These are phyloP conservation scores for Odonthalia washingtoniensis DNA, from an alignment of 31 red algal genomes.

Conservation along the genomic window DNA sequence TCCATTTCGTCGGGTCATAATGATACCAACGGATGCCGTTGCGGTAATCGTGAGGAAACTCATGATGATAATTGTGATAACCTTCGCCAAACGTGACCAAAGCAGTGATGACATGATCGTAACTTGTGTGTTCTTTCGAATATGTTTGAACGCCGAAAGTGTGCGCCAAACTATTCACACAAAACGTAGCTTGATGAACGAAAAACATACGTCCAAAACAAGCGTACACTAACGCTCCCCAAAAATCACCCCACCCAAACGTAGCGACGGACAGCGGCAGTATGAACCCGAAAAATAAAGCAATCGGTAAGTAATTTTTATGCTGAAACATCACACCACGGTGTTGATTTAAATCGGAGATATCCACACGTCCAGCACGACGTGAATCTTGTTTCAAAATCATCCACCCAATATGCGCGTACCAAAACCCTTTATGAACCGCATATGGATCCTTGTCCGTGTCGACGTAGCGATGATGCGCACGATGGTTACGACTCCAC, in stretches of 20 bases:
- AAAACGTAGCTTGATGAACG: slow-evolving; percentile 99
- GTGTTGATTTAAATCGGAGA: slow-evolving; percentile 91
- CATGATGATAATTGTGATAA: slow-evolving; percentile 99
- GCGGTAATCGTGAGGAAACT: slow-evolving; percentile 99
- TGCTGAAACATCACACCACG: slow-evolving; percentile 93
- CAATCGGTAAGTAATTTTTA: slow-evolving; percentile 91
- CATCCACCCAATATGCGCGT: slow-evolving; percentile 99
- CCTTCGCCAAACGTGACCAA: slow-evolving; percentile 98
- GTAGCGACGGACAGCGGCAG: slow-evolving; percentile 82
- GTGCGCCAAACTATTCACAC: slow-evolving; percentile 95
- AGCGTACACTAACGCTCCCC: slow-evolving; percentile 92
- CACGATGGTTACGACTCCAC: slow-evolving; percentile 96
- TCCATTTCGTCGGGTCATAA: slow-evolving; percentile 99
- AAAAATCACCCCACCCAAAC: slow-evolving; percentile 86
- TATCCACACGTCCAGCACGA: slow-evolving; percentile 92
- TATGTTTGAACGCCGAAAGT: slow-evolving; percentile 88
- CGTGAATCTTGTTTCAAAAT: slow-evolving; percentile 93
- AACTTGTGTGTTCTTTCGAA: slow-evolving; percentile 91
- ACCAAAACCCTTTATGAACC: slow-evolving; percentile 98
- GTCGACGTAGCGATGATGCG: slow-evolving; percentile 98
- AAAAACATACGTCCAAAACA: slow-evolving; percentile 97
- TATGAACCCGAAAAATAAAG: slow-evolving; percentile 88
- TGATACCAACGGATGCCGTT: slow-evolving; percentile 98
- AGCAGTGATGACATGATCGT: slow-evolving; percentile 96
- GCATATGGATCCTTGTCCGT: slow-evolving; percentile 95